Conservation (phyloP, 108 stramenopile genomes). For the Nannochloropsis salina region DNA sequence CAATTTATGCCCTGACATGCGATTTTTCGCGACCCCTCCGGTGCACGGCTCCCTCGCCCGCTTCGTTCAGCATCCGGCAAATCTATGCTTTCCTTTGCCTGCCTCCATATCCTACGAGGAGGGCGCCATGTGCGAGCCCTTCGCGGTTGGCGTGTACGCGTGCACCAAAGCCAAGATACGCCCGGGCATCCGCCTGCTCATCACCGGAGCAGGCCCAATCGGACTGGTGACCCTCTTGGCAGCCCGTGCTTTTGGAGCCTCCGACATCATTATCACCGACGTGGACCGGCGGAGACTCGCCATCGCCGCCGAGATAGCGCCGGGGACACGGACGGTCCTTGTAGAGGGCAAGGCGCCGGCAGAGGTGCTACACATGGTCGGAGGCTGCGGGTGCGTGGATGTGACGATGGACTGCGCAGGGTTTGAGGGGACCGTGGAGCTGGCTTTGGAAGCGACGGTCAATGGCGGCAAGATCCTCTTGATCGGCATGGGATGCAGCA, state of each 20-base stretch:
- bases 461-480: conserved; percentile 48
- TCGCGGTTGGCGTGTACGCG: conserved; percentile 51
- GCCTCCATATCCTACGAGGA: conserved; percentile 42
- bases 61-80: conserved; percentile 48
- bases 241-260: conserved; percentile 45
- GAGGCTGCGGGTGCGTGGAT: background rate
- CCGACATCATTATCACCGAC: conserved; percentile 37
- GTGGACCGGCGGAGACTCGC: conserved; percentile 37
- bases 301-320: conserved; percentile 20
- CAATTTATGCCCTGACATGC: conserved; percentile 48
- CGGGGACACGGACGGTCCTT: background rate
- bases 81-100: conserved; percentile 51
- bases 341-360: background rate
- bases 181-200: conserved; percentile 30
- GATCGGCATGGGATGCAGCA: conserved; percentile 44
- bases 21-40: conserved; percentile 52
- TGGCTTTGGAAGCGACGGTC: conserved; percentile 40
- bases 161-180: conserved; percentile 28
- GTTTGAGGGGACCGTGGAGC: conserved; percentile 46
- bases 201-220: conserved; percentile 48
- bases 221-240: conserved; percentile 45
- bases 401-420: conserved; percentile 52
- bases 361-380: background rate
- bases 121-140: conserved; percentile 54
- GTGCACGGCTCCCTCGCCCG: conserved; percentile 51